phyloP scores from a whole-genome alignment of 768 basidiomycete species.

The Auricularia cornea region DNA sequence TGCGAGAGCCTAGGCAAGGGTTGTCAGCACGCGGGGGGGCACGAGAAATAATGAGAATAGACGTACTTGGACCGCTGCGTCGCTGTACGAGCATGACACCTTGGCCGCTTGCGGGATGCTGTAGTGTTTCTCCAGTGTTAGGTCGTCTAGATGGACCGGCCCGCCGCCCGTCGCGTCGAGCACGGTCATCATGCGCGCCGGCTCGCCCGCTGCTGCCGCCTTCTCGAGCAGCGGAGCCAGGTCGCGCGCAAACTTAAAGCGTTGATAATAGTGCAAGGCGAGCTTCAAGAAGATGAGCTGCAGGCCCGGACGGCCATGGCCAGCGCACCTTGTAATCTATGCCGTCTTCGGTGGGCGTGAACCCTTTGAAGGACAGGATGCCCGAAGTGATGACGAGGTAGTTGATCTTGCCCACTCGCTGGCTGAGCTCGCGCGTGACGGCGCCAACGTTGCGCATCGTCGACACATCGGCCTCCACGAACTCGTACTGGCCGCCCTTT shows the following conservation, averaged over 20 bases:
- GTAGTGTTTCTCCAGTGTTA: slow-evolving; percentile 3
- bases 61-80: neutral
- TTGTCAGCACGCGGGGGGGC: too few species aligned
- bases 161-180: neutral
- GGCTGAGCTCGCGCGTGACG: slow-evolving; percentile 3
- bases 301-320: neutral
- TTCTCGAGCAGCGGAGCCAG: slow-evolving; percentile 35
- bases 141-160: neutral
- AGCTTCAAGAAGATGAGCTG: neutral
- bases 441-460: slow-evolving; percentile 12
- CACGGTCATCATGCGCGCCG: neutral
- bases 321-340: slow-evolving; percentile 6
- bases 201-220: slow-evolving; percentile 37
- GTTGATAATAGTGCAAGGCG: slow-evolving; percentile 39
- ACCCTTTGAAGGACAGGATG: slow-evolving; percentile 2
- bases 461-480: slow-evolving; percentile 18
- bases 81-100: neutral
- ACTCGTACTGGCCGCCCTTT: slow-evolving; percentile 19
- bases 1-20: slow-evolving; percentile 35
- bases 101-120: slow-evolving; percentile 9
- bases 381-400: slow-evolving; percentile 8
- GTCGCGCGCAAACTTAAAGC: slow-evolving; percentile 42
- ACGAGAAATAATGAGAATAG: too few species aligned
- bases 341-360: slow-evolving; percentile 8
- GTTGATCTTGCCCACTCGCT: slow-evolving; percentile 9